phyloP scores from a whole-genome alignment of 345 rosid genomes.

The Corchorus capsularis region DNA sequence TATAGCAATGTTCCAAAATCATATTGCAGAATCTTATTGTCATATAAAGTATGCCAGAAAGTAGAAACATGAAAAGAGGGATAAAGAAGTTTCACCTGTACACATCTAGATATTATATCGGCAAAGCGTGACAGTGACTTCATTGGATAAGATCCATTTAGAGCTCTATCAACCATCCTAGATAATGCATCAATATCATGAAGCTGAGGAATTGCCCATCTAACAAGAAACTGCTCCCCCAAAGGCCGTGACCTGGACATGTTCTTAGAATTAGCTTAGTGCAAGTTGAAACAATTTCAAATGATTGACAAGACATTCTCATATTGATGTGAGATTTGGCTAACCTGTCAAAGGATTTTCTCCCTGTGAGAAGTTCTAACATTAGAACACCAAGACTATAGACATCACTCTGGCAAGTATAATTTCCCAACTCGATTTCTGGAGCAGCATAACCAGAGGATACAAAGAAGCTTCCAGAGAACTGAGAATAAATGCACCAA shows the following conservation, averaged over 20 bases:
- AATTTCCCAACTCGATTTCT: constrained; percentile 75
- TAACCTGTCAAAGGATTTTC: constrained; percentile 83
- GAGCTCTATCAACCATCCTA: constrained; percentile 81
- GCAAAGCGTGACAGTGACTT: constrained; percentile 95
- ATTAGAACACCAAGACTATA: constrained; percentile 94
- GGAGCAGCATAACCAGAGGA: constrained; percentile 66
- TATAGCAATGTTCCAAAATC: not conserved
- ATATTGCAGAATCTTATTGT: not conserved
- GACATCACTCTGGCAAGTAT: constrained; percentile 85
- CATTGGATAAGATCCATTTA: constrained; percentile 64
- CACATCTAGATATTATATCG: constrained; percentile 82
- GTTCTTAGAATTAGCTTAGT: constrained; percentile 14
- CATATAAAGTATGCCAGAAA: not conserved
- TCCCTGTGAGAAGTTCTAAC: constrained; percentile 91
- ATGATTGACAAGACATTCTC: constrained; percentile 1
- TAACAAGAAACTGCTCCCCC: constrained; percentile 77
- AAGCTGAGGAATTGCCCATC: constrained; percentile 90
- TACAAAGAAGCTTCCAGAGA: constrained; percentile 17
- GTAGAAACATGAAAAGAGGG: not conserved
- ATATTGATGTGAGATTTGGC: constrained; percentile 13
- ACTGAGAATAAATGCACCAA: constrained; percentile 16
- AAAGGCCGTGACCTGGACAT: constrained; percentile 63
- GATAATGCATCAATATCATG: constrained; percentile 83
- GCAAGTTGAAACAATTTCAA: not conserved
- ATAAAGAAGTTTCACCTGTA: constrained; percentile 54